phyloP scores from a whole-genome alignment of 495 filamentous ascomycete species.

The Talaromyces stipitatus region DNA sequence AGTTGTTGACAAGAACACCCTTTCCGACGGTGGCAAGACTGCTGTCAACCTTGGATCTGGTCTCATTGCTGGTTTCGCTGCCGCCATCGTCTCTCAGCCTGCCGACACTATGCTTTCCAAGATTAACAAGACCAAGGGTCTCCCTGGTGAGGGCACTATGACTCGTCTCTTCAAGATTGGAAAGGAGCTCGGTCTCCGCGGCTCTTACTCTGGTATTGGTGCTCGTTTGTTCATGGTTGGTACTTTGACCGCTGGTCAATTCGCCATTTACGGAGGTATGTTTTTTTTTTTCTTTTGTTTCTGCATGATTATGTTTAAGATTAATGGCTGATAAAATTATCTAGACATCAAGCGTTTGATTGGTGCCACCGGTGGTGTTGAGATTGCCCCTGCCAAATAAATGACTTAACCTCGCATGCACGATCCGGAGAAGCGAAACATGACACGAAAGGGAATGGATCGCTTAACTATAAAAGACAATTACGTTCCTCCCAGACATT shows the following conservation, averaged over 20 bases:
- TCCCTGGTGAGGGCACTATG: constrained; percentile 89
- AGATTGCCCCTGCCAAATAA: constrained; percentile 56
- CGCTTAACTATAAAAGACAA: neutral
- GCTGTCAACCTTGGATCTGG: constrained; percentile 88
- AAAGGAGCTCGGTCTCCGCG: constrained; percentile 85
- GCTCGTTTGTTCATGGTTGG: constrained; percentile 75
- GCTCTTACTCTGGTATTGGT: constrained; percentile 86
- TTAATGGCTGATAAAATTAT: neutral
- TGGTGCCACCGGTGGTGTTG: constrained; percentile 70
- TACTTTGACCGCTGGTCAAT: constrained; percentile 84
- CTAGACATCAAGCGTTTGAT: constrained; percentile 40
- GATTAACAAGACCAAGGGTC: constrained; percentile 99
- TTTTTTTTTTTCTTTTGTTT: constrained; percentile 37
- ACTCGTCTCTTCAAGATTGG: constrained; percentile 91
- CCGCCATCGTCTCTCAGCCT: constrained; percentile 92
- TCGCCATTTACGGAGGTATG: constrained; percentile 88
- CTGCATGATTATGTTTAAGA: neutral
- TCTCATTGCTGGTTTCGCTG: constrained; percentile 96
- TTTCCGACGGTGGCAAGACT: constrained; percentile 72
- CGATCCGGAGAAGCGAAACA: neutral
- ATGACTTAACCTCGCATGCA: constrained; percentile 3
- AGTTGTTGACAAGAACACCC: constrained; percentile 63
- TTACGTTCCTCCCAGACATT: neutral
- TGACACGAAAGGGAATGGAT: neutral
- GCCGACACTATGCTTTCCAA: constrained; percentile 99